phyloP scores from a whole-genome alignment of 75 land plant species.

The Azolla pinnata region DNA sequence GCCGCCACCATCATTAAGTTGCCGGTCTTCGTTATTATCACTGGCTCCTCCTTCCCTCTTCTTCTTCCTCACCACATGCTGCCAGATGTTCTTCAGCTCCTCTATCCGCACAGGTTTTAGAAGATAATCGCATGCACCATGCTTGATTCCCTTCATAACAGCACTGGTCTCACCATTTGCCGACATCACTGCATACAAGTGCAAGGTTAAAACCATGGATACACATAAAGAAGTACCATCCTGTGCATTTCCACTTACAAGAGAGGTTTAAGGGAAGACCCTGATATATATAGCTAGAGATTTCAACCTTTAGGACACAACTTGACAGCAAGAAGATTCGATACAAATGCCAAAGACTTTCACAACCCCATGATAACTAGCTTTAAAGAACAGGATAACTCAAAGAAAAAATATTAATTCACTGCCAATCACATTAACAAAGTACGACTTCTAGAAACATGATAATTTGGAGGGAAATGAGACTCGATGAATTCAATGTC shows the following conservation, averaged over 20 bases:
- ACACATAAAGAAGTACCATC: too few relatives aligned
- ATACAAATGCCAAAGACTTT: neutral
- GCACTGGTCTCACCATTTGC: slow-evolving; percentile 63
- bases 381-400: neutral
- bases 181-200: slow-evolving; percentile 83
- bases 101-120: slow-evolving; percentile 80
- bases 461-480: neutral
- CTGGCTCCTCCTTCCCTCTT: slow-evolving; percentile 42
- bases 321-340: too few relatives aligned
- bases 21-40: slow-evolving; percentile 34
- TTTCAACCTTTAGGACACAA: too few relatives aligned
- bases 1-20: slow-evolving; percentile 33
- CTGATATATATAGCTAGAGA: too few relatives aligned
- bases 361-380: neutral
- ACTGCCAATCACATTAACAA: too few relatives aligned
- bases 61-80: slow-evolving; percentile 72
- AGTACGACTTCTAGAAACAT: neutral
- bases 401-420: too few relatives aligned
- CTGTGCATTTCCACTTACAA: too few relatives aligned
- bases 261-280: too few relatives aligned
- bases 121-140: slow-evolving; percentile 91
- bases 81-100: slow-evolving; percentile 78
- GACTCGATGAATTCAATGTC: too few relatives aligned
- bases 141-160: slow-evolving; percentile 82
- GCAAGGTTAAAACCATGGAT: too few relatives aligned